These are phyloP conservation scores for Tulasnella calospora DNA, from an alignment of 768 basidiomycete genomes.

Conservation along the genomic window DNA sequence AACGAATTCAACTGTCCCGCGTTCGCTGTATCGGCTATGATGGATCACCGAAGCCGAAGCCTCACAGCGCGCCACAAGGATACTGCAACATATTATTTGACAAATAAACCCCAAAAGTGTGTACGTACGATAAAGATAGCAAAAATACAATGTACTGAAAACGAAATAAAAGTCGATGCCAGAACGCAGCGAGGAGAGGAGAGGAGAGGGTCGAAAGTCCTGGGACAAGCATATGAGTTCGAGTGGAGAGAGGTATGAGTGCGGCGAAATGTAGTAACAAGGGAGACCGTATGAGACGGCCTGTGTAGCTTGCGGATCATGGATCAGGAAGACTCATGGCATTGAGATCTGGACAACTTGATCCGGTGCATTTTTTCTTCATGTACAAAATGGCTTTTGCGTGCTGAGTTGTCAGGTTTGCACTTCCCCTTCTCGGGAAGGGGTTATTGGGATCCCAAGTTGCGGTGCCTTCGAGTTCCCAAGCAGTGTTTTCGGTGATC, in stretches of 20 bases:
- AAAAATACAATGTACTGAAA: constrained; percentile 6
- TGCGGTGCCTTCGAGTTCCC: constrained; percentile 10
- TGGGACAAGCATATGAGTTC: neutral
- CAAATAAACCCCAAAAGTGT: neutral
- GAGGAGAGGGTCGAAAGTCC: neutral
- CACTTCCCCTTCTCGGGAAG: constrained; percentile 8
- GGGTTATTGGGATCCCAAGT: constrained; percentile 2
- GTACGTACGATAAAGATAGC: constrained; percentile 8
- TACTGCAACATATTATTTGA: constrained; percentile 6
- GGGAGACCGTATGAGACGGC: neutral
- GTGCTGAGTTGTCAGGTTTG: constrained; percentile 13
- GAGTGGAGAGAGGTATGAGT: neutral
- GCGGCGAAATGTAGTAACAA: neutral
- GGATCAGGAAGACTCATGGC: constrained; percentile 7
- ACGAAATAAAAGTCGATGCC: neutral
- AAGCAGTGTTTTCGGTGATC: neutral
- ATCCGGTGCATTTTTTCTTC: constrained; percentile 12
- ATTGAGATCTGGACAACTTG: constrained; percentile 11
- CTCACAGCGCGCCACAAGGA: neutral
- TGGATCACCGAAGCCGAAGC: neutral
- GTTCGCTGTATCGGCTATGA: neutral
- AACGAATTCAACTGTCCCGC: neutral
- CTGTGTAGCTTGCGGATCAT: neutral
- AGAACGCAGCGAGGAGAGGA: neutral
- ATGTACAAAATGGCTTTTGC: constrained; percentile 21